Evolutionary conservation across 2,329 filamentous ascomycete species (phyloP).

Genomic region (Trichocomaceae sp.): DNA sequence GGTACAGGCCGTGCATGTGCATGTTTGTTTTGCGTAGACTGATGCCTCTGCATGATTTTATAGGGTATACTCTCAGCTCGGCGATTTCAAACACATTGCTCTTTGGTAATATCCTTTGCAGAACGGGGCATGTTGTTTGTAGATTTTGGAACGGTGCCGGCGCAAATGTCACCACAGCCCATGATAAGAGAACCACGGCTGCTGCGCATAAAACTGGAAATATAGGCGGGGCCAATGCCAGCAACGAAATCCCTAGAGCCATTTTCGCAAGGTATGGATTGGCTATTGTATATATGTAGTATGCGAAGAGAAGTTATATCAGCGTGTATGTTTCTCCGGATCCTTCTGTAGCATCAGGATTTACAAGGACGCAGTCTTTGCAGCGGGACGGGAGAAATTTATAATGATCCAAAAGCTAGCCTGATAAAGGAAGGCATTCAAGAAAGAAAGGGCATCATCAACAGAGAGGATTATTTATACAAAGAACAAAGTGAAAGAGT

Average conservation of each 20-base stretch:
- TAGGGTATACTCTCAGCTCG: constrained; percentile 53
- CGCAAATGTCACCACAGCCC: constrained; percentile 2
- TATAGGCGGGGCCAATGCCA: not conserved
- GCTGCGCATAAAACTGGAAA: not conserved
- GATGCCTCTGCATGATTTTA: constrained; percentile 61
- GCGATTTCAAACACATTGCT: constrained; percentile 21
- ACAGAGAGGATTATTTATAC: too few species aligned
- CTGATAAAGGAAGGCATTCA: not conserved
- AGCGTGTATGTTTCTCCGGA: not conserved
- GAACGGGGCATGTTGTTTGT: not conserved
- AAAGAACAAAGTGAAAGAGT: not conserved
- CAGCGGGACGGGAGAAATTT: not conserved
- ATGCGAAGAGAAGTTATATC: not conserved
- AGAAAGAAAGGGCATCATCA: too few species aligned
- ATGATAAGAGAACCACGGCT: constrained; percentile 4
- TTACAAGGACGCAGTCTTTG: not conserved
- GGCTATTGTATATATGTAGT: not conserved
- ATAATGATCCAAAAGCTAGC: not conserved
- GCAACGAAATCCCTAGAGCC: not conserved
- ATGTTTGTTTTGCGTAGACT: constrained; percentile 47
- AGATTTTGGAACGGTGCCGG: constrained; percentile 7
- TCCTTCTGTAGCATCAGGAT: not conserved
- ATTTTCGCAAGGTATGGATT: not conserved
- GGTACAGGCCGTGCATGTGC: constrained; percentile 51
- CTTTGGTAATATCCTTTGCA: not conserved